Conservation (phyloP, 2,329 filamentous ascomycete genomes). For the Scytalidium sp. region DNA sequence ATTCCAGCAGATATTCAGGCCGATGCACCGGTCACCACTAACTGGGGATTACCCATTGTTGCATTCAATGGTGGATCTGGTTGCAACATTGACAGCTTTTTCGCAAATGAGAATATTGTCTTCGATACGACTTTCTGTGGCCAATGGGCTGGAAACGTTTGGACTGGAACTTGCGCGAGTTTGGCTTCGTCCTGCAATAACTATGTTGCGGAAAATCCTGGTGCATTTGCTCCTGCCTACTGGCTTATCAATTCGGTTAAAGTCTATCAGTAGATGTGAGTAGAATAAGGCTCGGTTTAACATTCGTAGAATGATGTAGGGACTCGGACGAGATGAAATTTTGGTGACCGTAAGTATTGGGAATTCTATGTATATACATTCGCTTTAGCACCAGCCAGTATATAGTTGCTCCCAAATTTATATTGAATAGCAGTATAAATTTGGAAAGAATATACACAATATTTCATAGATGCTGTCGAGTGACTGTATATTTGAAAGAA, state of each 20-base stretch:
- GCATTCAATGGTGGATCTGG: slow-evolving; percentile 47
- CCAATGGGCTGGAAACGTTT: slow-evolving; percentile 66
- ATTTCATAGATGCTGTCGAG: no score
- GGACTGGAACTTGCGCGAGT: slow-evolving; percentile 10
- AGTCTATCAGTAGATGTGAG: slow-evolving; percentile 18
- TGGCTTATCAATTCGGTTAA: slow-evolving; percentile 24
- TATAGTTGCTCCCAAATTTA: no score
- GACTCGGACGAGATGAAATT: no score
- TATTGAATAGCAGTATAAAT: no score
- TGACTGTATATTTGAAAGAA: no score
- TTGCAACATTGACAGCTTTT: slow-evolving; percentile 69
- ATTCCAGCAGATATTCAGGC: slow-evolving; percentile 66
- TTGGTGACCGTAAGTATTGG: no score
- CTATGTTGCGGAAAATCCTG: slow-evolving; percentile 22
- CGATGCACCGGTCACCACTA: slow-evolving; percentile 57
- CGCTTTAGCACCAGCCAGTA: no score
- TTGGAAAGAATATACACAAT: no score
- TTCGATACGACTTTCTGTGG: slow-evolving; percentile 85
- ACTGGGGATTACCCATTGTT: slow-evolving; percentile 66
- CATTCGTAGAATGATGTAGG: no score
- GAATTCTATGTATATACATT: no score
- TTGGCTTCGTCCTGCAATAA: slow-evolving; percentile 13
- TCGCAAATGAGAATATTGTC: slow-evolving; percentile 69
- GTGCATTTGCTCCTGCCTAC: slow-evolving; percentile 19
- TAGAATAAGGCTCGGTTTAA: no score